Evolutionary conservation across 2,329 filamentous ascomycete species (phyloP).

Genomic region (Pezicula radicicola): DNA sequence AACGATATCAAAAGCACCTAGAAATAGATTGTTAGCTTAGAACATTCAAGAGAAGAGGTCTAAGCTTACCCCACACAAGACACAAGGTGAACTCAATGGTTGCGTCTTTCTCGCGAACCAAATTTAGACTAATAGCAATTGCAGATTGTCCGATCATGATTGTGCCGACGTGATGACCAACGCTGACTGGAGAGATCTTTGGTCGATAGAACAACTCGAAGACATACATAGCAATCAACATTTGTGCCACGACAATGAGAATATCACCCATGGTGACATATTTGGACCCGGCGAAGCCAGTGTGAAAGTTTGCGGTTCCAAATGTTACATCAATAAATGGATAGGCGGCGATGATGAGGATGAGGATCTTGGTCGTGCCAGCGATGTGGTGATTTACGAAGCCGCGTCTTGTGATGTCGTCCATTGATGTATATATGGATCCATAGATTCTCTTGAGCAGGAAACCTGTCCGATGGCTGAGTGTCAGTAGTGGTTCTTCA

Average conservation of each 20-base stretch:
- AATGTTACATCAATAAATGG: constrained; percentile 38
- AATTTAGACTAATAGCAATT: constrained; percentile 33
- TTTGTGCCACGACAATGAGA: constrained; percentile 34
- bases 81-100: constrained; percentile 28
- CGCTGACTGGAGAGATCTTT: constrained; percentile 37
- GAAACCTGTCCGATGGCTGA: constrained; percentile 14
- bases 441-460: constrained; percentile 33
- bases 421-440: constrained; percentile 31
- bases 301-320: constrained; percentile 28
- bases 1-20: constrained; percentile 42
- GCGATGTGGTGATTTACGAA: constrained; percentile 46
- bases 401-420: constrained; percentile 32
- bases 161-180: constrained; percentile 34
- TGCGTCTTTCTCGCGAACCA: constrained; percentile 21
- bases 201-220: constrained; percentile 41
- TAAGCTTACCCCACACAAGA: constrained; percentile 23
- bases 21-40: constrained; percentile 1
- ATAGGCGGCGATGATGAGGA: constrained; percentile 36
- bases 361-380: constrained; percentile 35
- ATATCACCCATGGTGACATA: constrained; percentile 37
- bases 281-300: constrained; percentile 25
- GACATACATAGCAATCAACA: constrained; percentile 42
- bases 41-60: not conserved
- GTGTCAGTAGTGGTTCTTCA: no score
- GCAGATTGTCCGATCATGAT: constrained; percentile 36